A percentile compares a stretch with the other conserved stretches of the same genome.
Conservation (phyloP, 805 yeast species). For the Ogataea saltuana region DNA sequence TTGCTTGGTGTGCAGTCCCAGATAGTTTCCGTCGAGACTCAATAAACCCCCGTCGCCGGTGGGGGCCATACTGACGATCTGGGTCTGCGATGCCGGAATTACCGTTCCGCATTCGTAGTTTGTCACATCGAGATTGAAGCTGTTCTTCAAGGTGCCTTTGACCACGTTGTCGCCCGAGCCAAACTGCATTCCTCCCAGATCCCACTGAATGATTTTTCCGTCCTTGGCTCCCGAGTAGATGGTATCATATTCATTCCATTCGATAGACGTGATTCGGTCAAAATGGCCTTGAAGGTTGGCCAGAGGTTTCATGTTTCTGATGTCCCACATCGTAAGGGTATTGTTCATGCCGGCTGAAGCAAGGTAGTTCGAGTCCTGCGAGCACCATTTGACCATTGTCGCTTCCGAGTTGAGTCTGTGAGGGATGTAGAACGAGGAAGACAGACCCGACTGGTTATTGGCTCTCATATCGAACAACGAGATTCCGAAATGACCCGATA, state of each 20-base stretch:
- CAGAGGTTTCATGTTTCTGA: constrained; percentile 55
- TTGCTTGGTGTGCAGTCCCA: constrained; percentile 51
- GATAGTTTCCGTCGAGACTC: constrained; percentile 54
- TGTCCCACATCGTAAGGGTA: constrained; percentile 72
- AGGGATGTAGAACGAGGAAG: constrained; percentile 47
- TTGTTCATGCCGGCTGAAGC: constrained; percentile 62
- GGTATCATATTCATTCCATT: constrained; percentile 49
- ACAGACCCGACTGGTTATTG: constrained; percentile 29
- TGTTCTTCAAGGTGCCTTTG: constrained; percentile 48
- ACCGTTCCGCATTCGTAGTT: constrained; percentile 52
- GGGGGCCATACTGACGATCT: constrained; percentile 48
- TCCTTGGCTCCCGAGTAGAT: constrained; percentile 62
- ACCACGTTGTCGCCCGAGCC: constrained; percentile 5
- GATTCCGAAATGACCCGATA: constrained; percentile 73
- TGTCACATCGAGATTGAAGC: constrained; percentile 35
- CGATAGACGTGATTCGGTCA: constrained; percentile 53
- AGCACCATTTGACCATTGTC: constrained; percentile 61
- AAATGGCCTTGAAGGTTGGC: constrained; percentile 57
- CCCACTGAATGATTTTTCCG: constrained; percentile 72
- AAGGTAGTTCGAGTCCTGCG: constrained; percentile 55
- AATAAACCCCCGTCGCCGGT: constrained; percentile 40
- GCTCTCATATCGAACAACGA: constrained; percentile 71
- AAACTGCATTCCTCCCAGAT: constrained; percentile 33
- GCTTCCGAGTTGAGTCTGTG: constrained; percentile 35
- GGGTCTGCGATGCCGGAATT: constrained; percentile 59